Evolutionary conservation across 208 protist species (phyloP), one percentile per base, ranked within the genome.

Genomic region (Acanthamoeba castellanii): DNA sequence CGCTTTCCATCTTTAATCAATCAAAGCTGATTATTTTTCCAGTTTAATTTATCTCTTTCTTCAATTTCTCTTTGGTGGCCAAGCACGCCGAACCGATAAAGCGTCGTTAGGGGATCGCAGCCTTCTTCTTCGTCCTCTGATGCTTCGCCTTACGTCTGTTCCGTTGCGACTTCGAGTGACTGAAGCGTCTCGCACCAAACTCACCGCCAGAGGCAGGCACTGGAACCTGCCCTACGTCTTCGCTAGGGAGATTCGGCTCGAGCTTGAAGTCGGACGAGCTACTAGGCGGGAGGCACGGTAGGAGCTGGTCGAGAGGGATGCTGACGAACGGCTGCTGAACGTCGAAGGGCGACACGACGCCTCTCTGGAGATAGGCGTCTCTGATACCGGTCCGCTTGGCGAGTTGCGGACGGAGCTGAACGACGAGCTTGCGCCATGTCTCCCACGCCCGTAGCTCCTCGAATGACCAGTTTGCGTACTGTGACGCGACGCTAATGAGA

Each of bases 1-100:
- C 70, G 70, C 70, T 42, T 78, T 78, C 70, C 70, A 78, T 78
- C 70, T 78, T 78, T 20, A 7, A 57, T 34, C n/a, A 16, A 27
- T 32, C 66, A 74, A 32, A 8, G 25, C 0, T 22, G 0, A 68
- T 3, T 11, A 11, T 55, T 20, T 55, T 9, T 9, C 13, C n/a
- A 70, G 22, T 70, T 70, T 70, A 13, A 70, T 70, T 70, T 32
- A 11, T 70, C 4, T 22, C 11, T 78, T 78, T 37, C 61, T 13
- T 30, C 3, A 59, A 32, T 68, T 68, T n/a, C 25, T 68, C 14
- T 27, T 61, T 37, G 37, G 37, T 37, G 37, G 37, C 37, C 37
- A 3, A 37, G 37, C 37, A n/a, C n/a, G n/a, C n/a, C n/a, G n/a
- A n/a, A n/a, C n/a, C n/a, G n/a, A n/a, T n/a, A n/a, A 42, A 42